Percentiles rank a stretch among this genome's conserved stretches.
phyloP scores from a whole-genome alignment of 108 stramenopile species.

The Nannochloropsis granulata region DNA sequence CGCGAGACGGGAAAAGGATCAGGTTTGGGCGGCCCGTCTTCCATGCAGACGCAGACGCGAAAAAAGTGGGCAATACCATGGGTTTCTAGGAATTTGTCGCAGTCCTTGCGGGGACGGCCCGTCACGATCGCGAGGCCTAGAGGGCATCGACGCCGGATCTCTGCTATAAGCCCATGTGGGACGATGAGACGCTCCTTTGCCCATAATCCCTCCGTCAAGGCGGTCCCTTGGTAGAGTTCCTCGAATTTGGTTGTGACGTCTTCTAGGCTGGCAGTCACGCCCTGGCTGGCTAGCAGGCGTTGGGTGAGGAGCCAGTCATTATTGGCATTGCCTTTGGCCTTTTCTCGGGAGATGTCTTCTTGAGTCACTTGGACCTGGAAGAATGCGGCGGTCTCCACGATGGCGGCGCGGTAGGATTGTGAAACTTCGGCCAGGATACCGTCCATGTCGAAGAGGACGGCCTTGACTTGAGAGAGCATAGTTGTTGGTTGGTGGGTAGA shows the following conservation, averaged over 20 bases:
- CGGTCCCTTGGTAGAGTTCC: slow-evolving; percentile 57
- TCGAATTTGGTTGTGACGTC: slow-evolving; percentile 68
- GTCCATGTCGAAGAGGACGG: slow-evolving; percentile 75
- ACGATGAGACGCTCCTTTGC: not conserved
- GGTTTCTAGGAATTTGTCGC: slow-evolving; percentile 52
- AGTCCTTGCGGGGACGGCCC: slow-evolving; percentile 64
- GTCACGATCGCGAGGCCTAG: slow-evolving; percentile 57
- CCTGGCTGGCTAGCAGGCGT: slow-evolving; percentile 40
- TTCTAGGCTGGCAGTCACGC: slow-evolving; percentile 44
- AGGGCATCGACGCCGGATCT: slow-evolving; percentile 39
- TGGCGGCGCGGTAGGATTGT: slow-evolving; percentile 55
- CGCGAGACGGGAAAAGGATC: slow-evolving; percentile 53
- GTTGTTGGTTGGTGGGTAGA: too few relatives aligned
- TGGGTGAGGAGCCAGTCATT: slow-evolving; percentile 74
- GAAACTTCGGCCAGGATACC: slow-evolving; percentile 77
- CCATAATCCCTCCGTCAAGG: not conserved
- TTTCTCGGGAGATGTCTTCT: slow-evolving; percentile 51
- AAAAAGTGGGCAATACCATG: slow-evolving; percentile 40
- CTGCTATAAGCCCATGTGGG: slow-evolving; percentile 40
- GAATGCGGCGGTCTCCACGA: slow-evolving; percentile 49
- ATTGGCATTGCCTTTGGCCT: slow-evolving; percentile 66
- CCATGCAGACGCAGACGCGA: slow-evolving; percentile 60
- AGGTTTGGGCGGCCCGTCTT: slow-evolving; percentile 77
- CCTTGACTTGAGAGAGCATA: not conserved
- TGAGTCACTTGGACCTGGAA: slow-evolving; percentile 52